These are phyloP conservation scores for Saccharomycopsis lassenensis DNA, from an alignment of 805 yeast genomes.

Conservation along the genomic window DNA sequence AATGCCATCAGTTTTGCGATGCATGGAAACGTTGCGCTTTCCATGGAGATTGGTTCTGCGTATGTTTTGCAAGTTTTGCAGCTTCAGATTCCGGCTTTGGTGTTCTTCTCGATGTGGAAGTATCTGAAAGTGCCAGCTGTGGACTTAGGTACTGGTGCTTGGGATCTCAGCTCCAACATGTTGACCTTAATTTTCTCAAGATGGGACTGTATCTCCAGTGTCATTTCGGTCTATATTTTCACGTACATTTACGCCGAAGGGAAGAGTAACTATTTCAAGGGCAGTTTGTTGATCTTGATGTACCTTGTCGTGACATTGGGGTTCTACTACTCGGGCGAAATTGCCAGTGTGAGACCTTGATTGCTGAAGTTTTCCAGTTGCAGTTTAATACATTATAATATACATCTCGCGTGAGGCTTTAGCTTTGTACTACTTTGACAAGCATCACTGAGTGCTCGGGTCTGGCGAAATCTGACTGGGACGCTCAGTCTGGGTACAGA, in stretches of 20 bases:
- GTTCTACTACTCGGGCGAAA: slow-evolving; percentile 51
- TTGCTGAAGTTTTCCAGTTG: too few species aligned
- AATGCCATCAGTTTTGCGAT: slow-evolving; percentile 96
- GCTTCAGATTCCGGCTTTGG: slow-evolving; percentile 86
- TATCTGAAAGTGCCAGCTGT: slow-evolving; percentile 27
- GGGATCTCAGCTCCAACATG: slow-evolving; percentile 23
- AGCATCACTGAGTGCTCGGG: too few species aligned
- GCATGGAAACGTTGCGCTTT: slow-evolving; percentile 89
- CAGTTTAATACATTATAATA: too few species aligned
- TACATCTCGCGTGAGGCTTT: too few species aligned
- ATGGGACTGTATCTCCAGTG: slow-evolving; percentile 86
- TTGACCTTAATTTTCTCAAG: slow-evolving; percentile 85
- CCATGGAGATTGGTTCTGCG: slow-evolving; percentile 97
- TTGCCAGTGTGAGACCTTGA: too few species aligned
- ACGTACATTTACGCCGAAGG: slow-evolving; percentile 96
- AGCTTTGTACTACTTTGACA: too few species aligned
- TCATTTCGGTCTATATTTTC: slow-evolving; percentile 78
- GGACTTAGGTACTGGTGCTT: slow-evolving; percentile 20
- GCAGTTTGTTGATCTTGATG: slow-evolving; percentile 72
- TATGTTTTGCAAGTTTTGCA: slow-evolving; percentile 93
- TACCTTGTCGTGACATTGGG: slow-evolving; percentile 72
- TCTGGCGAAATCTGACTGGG: too few species aligned
- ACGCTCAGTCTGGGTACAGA: too few species aligned
- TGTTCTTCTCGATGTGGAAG: slow-evolving; percentile 55
- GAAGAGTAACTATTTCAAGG: slow-evolving; percentile 91